A percentile compares a stretch with the other conserved stretches of the same genome.
phyloP scores from a whole-genome alignment of 2,329 filamentous ascomycete species.

The Monilinia laxa region DNA sequence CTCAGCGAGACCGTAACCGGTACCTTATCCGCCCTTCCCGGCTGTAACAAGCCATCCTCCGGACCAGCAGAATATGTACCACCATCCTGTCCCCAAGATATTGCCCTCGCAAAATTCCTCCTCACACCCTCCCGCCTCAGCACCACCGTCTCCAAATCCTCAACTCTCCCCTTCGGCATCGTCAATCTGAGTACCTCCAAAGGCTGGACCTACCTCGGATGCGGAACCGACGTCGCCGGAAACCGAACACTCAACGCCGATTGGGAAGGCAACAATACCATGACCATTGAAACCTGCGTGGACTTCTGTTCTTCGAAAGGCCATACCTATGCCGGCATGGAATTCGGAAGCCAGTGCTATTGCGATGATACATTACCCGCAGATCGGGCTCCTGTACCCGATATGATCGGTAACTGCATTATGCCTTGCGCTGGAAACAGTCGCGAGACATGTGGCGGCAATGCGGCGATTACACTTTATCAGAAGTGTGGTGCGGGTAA shows the following conservation, averaged over 20 bases:
- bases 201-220: constrained; percentile 23
- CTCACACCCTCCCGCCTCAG: neutral
- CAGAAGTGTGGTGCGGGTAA: constrained; percentile 7
- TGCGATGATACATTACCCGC: constrained; percentile 13
- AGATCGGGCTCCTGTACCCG: constrained; percentile 11
- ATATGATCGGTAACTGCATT: constrained; percentile 10
- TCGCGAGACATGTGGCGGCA: constrained; percentile 19
- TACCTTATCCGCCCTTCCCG: constrained; percentile 10
- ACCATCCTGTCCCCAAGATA: constrained; percentile 13
- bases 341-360: constrained; percentile 22
- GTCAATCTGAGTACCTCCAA: constrained; percentile 12
- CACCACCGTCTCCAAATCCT: neutral
- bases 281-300: constrained; percentile 19
- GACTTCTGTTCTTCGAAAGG: constrained; percentile 18
- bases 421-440: constrained; percentile 22
- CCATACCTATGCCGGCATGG: constrained; percentile 20
- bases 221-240: constrained; percentile 9
- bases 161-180: constrained; percentile 1
- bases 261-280: constrained; percentile 6
- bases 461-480: constrained; percentile 20
- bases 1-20: constrained; percentile 17
- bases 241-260: constrained; percentile 19
- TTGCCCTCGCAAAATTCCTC: neutral
- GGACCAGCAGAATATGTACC: constrained; percentile 13
- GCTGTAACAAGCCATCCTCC: constrained; percentile 17